These are phyloP conservation scores for Beauveria asiatica DNA, from an alignment of 2,329 filamentous ascomycete species.

Conservation along the genomic window DNA sequence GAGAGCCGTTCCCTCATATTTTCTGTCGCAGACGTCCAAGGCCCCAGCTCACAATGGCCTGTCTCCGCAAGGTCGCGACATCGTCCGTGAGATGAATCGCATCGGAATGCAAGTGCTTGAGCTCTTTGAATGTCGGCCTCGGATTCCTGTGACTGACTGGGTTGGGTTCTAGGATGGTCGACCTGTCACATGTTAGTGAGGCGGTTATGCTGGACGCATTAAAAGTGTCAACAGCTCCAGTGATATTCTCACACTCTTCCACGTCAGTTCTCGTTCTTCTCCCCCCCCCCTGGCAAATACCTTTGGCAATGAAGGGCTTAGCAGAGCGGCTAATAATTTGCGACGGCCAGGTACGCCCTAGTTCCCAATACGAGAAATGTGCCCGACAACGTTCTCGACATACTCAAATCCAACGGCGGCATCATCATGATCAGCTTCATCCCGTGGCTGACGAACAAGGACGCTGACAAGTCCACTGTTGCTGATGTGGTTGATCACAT, in stretches of 20 bases:
- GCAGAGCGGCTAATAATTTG: no score
- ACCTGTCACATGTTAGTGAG: conserved; percentile 10
- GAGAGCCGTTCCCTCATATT: neutral
- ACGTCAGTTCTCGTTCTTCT: neutral
- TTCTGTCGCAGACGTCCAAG: conserved; percentile 22
- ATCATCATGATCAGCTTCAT: no score
- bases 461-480: no score
- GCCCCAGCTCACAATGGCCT: conserved; percentile 60
- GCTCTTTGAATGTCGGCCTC: neutral
- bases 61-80: conserved; percentile 29
- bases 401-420: no score
- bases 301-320: no score
- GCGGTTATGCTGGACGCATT: neutral
- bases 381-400: no score
- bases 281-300: no score
- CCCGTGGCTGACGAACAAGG: no score
- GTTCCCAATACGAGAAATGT: no score
- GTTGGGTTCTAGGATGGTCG: conserved; percentile 9
- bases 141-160: no score
- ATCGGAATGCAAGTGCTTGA: conserved; percentile 53
- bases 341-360: no score
- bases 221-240: conserved; percentile 1
- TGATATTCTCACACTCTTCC: conserved; percentile 11
- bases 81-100: conserved; percentile 78
- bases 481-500: no score